phyloP scores from a whole-genome alignment of 805 yeast species.

The Lachancea meyersii region DNA sequence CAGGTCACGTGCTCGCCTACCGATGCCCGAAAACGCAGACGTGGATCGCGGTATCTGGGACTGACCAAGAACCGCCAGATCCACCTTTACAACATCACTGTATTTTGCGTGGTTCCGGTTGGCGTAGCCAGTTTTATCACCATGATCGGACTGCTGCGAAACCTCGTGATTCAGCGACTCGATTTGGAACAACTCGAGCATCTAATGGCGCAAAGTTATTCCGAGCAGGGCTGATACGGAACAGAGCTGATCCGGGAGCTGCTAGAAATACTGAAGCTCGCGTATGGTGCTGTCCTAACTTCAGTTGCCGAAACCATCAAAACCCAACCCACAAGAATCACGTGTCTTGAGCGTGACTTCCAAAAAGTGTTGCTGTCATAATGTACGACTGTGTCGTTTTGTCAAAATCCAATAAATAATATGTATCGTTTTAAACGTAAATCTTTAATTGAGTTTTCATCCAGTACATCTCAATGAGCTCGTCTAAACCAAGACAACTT shows the following conservation, averaged over 20 bases:
- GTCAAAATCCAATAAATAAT: too few relatives aligned
- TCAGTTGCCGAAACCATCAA: too few relatives aligned
- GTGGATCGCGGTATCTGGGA: constrained; percentile 29
- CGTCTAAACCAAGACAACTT: too few relatives aligned
- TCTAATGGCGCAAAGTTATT: constrained; percentile 7
- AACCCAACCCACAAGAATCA: too few relatives aligned
- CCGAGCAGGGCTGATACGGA: neutral
- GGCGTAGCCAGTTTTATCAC: constrained; percentile 92
- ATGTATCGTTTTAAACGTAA: neutral
- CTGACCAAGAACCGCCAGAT: constrained; percentile 50
- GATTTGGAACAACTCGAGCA: constrained; percentile 41
- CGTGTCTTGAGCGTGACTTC: too few relatives aligned
- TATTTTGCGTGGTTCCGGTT: constrained; percentile 96
- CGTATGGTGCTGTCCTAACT: too few relatives aligned
- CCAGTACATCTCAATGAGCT: too few relatives aligned
- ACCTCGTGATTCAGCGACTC: constrained; percentile 65
- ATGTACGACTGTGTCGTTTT: too few relatives aligned
- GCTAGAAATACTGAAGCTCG: too few relatives aligned
- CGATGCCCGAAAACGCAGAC: constrained; percentile 18
- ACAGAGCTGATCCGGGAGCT: too few relatives aligned
- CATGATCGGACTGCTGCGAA: constrained; percentile 76
- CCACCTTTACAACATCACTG: constrained; percentile 82
- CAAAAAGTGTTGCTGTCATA: too few relatives aligned
- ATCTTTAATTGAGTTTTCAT: neutral
- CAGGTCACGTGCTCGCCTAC: constrained; percentile 1